phyloP scores from a whole-genome alignment of 768 basidiomycete species.

The Coprinellus aureogranulatus region DNA sequence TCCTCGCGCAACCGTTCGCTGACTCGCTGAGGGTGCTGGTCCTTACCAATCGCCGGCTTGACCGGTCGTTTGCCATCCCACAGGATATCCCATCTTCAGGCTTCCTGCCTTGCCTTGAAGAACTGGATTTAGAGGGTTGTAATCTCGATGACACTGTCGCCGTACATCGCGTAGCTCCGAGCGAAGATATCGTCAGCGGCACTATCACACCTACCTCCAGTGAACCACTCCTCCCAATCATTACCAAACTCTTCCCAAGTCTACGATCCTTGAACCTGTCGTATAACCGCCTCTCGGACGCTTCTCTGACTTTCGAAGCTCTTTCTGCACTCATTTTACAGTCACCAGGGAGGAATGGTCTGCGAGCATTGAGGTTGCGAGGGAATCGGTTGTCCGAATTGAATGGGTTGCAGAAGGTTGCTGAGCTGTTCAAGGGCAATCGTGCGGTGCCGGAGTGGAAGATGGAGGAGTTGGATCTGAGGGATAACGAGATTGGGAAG shows the following conservation, averaged over 20 bases:
- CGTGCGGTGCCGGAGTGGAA: conserved; percentile 65
- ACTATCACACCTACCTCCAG: conserved; percentile 42
- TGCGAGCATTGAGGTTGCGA: conserved; percentile 63
- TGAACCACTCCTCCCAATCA: conserved; percentile 56
- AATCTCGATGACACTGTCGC: conserved; percentile 59
- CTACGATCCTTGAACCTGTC: conserved; percentile 69
- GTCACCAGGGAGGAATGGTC: conserved; percentile 45
- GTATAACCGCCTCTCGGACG: conserved; percentile 65
- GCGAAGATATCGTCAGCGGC: conserved; percentile 22
- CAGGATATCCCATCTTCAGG: conserved; percentile 27
- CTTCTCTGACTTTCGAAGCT: conserved; percentile 45
- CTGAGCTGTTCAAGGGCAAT: conserved; percentile 65
- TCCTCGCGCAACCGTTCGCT: conserved; percentile 60
- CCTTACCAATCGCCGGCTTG: conserved; percentile 64
- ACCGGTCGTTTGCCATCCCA: conserved; percentile 62
- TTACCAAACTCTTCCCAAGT: conserved; percentile 69
- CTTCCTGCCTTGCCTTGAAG: conserved; percentile 67
- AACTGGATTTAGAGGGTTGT: conserved; percentile 73
- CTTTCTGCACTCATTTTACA: conserved; percentile 54
- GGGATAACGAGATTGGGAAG: conserved; percentile 77
- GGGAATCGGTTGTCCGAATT: conserved; percentile 67
- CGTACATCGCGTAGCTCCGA: conserved; percentile 36
- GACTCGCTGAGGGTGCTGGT: conserved; percentile 54
- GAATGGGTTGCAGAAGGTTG: conserved; percentile 58
- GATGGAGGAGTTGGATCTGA: conserved; percentile 77